Evolutionary conservation across 2,329 filamentous ascomycete species (phyloP), one percentile per base, ranked within the genome.

Genomic region (Cladophialophora immunda): DNA sequence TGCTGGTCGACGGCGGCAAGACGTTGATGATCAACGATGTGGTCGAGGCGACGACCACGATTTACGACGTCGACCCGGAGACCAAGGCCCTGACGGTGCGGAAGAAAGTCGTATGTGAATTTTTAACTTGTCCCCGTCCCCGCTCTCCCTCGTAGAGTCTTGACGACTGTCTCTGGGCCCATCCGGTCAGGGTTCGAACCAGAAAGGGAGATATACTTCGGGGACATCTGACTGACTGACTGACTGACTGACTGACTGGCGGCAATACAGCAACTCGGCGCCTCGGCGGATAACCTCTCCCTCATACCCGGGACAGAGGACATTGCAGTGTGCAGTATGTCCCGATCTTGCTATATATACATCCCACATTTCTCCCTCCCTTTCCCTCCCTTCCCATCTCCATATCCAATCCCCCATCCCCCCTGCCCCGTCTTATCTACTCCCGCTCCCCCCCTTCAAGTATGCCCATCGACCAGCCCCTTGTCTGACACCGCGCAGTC

Each of bases 201-300:
- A n/a, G n/a, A n/a, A n/a, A n/a, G n/a, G n/a, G n/a, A n/a, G n/a
- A n/a, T n/a, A n/a, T n/a, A n/a, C n/a, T n/a, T n/a, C n/a, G n/a
- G n/a, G n/a, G n/a, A n/a, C n/a, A n/a, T n/a, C n/a, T n/a, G n/a
- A 34, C 32, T 34, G 32, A 34, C 32, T 34, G 9, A 34, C 32
- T 34, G 32, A 11, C 30, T 32, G 41, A 45, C 41, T 47, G 41
- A 47, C 15, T 8, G 41, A n/a, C 27, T 32, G 22, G 38, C 19
- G n/a, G 17, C 5, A 38, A 30, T 32, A 34, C 25, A 69, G 67
- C 55, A 53, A 64, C 58, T 65, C 27, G 61, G 67, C 27, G 67
- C 67, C 17, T 52, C 50, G 15, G 67, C 67, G n/a, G 67, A 69
- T 45, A 69, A 69, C 47, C 57, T 69, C 9, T 69, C 67, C 1